A percentile compares a stretch with the other conserved stretches of the same genome.
These are phyloP conservation scores for Cenchrus americanus DNA, from an alignment of 176 grass and related monocot species.

Conservation along the genomic window DNA sequence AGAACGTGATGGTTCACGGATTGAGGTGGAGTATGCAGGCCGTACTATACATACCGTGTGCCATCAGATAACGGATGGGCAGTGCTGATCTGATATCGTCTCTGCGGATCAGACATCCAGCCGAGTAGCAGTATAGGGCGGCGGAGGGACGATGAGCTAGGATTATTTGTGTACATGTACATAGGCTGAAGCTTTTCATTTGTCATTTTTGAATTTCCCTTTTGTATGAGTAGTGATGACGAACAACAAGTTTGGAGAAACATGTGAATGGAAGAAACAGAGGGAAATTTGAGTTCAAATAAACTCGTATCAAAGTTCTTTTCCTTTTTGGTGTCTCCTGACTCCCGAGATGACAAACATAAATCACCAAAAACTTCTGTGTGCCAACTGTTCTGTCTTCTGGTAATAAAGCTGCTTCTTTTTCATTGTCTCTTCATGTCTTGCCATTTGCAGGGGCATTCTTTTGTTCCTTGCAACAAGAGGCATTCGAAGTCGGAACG, in stretches of 20 bases:
- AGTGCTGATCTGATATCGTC: background rate
- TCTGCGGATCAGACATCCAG: background rate
- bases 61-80: background rate
- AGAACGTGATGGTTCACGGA: background rate
- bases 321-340: background rate
- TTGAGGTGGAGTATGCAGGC: background rate
- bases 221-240: background rate
- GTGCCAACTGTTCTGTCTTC: background rate
- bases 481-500: background rate
- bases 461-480: background rate
- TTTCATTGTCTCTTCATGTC: background rate
- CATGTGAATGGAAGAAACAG: background rate
- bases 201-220: background rate
- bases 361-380: background rate
- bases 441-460: background rate
- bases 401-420: slow-evolving; percentile 16
- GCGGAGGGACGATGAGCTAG: background rate
- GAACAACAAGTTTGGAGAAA: slow-evolving; percentile 7
- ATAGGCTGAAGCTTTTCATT: background rate
- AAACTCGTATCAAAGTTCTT: background rate
- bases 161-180: background rate
- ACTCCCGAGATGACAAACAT: background rate
- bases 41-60: background rate
- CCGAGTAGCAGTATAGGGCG: no score
- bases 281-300: background rate